A percentile compares a stretch with the other conserved stretches of the same genome.
Conservation (phyloP, 202 grass and related monocot species). For the Setaria italica region DNA sequence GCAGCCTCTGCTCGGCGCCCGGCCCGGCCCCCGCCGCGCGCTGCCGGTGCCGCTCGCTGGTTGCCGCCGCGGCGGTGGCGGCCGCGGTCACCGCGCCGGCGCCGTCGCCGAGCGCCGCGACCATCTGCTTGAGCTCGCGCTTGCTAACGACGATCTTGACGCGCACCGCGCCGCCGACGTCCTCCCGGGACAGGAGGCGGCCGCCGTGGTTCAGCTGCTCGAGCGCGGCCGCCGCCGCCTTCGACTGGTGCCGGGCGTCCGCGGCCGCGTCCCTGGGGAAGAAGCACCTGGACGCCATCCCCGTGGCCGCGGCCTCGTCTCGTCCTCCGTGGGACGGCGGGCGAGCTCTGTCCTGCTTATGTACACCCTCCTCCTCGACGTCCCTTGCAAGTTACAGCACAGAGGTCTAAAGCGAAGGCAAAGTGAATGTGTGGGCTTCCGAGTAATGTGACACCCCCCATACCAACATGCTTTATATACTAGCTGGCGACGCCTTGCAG, state of each 20-base stretch:
- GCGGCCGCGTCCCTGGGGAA: constrained; percentile 57
- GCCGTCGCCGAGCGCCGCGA: constrained; percentile 53
- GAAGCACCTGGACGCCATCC: constrained; percentile 60
- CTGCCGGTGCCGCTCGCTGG: constrained; percentile 39
- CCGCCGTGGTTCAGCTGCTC: constrained; percentile 65
- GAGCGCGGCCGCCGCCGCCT: constrained; percentile 49
- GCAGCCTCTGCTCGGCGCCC: constrained; percentile 57
- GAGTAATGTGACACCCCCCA: constrained; percentile 42
- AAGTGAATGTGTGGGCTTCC: constrained; percentile 58
- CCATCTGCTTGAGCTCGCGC: constrained; percentile 84
- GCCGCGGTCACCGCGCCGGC: constrained; percentile 32
- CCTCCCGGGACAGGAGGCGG: constrained; percentile 72
- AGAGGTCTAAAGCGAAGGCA: constrained; percentile 54
- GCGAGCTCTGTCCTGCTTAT: neutral
- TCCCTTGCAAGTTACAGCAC: constrained; percentile 58
- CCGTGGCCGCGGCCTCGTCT: neutral
- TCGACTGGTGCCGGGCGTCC: constrained; percentile 20
- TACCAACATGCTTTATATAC: constrained; percentile 62
- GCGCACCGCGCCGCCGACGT: constrained; percentile 72
- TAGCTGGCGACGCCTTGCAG: neutral
- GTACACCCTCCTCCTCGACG: constrained; percentile 32
- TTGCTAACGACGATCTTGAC: constrained; percentile 89
- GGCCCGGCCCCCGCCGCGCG: constrained; percentile 8
- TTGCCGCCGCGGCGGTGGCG: neutral
- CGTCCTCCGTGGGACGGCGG: neutral